Base-by-base conservation (phyloP, 495 filamentous ascomycete species). In the Apodospora peruviana region DNA sequence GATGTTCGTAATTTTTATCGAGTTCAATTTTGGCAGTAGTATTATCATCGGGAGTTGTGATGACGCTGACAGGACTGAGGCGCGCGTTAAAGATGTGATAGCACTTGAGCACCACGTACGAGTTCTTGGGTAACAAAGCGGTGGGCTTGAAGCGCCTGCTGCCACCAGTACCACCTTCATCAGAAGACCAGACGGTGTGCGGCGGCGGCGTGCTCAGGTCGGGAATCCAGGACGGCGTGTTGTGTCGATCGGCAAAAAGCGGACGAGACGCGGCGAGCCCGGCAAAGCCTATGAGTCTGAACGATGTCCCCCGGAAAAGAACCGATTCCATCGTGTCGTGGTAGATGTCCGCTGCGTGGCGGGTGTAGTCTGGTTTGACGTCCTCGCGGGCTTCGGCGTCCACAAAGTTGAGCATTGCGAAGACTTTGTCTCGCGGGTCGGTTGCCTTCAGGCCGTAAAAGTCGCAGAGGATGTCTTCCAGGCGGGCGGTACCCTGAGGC, bases 391-490 rank as follows among this genome's bases (percentile, higher is more conserved):
- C 14, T 19, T 42, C 39, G 39, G 14, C 3, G 3, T 22, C 19
- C 9, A 22, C 39, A 10, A 42, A 19, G 19, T 42, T 42, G 9
- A 42, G 39, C 39, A 42, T 42, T 12, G 39, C 39, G n/a, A 42
- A 42, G 20, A 42, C 19, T 19, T 42, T 42, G 39, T 42, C 39
- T 14, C 39, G 39, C 7, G 39, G 39, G 19, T 42, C 39, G 4
- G 39, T 42, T 9, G 39, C 17, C 5, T 22, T 18, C 4, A 42
- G 39, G 5, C 39, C 39, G 39, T 42, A 42, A 19, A 22, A 42
- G 39, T 20, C 39, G 39, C 39, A 42, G 8, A 42, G 39, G 39
- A 42, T 42, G 39, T 42, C 39, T 19, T 42, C 39, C 11, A 42
- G 36, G 8, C 36, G 10, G 17, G 36, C 36, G 5, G 9, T 18